Percentiles rank a stretch among this genome's conserved stretches.
Conservation (phyloP, 805 yeast genomes). For the Diddensiella transvaalensis region DNA sequence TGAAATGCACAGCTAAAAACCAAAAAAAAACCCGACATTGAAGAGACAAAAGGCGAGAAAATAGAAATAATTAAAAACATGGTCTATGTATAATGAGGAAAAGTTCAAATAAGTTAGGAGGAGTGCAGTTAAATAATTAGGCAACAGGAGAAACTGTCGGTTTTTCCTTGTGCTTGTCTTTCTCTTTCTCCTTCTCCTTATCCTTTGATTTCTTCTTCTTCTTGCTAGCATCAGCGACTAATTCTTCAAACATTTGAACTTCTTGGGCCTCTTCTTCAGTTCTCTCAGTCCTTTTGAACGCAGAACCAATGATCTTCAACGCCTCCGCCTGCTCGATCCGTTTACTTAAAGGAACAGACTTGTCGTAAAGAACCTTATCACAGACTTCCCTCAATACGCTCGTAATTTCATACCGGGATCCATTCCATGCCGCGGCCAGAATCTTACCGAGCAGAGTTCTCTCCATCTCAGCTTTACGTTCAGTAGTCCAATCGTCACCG, state of each 20-base stretch:
- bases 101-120: no score
- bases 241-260: slow-evolving; percentile 81
- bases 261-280: slow-evolving; percentile 90
- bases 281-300: slow-evolving; percentile 64
- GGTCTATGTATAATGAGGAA: neutral
- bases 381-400: slow-evolving; percentile 78
- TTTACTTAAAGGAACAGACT: slow-evolving; percentile 53
- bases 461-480: slow-evolving; percentile 72
- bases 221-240: slow-evolving; percentile 80
- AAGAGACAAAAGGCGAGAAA: neutral
- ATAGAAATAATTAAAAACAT: neutral
- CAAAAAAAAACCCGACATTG: neutral
- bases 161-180: neutral
- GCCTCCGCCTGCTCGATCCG: slow-evolving; percentile 78
- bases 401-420: slow-evolving; percentile 82
- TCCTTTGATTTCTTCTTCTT: slow-evolving; percentile 51
- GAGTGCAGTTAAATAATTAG: no score
- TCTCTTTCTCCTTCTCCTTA: slow-evolving; percentile 11
- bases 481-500: slow-evolving; percentile 51
- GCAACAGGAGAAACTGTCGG: neutral
- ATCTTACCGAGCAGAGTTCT: slow-evolving; percentile 81
- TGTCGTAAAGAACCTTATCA: slow-evolving; percentile 71
- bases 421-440: slow-evolving; percentile 92
- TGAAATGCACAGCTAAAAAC: no score
- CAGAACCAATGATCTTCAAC: slow-evolving; percentile 63